Conservation (phyloP, 192 early-diverging fungal species). For the Coemansia sp. region DNA sequence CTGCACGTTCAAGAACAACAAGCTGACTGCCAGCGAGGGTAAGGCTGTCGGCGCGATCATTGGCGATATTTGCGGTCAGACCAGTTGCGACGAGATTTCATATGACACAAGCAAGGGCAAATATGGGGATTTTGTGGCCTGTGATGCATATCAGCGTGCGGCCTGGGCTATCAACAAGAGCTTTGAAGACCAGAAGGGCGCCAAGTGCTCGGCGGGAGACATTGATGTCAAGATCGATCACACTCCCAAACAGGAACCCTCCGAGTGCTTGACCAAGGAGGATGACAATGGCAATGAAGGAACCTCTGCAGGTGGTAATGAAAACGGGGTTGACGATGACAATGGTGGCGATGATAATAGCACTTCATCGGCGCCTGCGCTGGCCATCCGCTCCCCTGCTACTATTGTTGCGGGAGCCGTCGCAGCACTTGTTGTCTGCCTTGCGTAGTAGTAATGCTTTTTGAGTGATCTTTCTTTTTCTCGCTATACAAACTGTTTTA, state of each 20-base stretch:
- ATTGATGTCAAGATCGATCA: background rate
- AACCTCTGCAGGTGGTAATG: background rate
- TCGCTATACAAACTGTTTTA: background rate
- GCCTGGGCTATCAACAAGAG: constrained; percentile 47
- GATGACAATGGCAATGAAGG: background rate
- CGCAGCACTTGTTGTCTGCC: background rate
- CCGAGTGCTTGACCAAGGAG: background rate
- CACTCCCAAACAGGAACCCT: background rate
- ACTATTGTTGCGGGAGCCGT: background rate
- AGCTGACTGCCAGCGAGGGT: constrained; percentile 30
- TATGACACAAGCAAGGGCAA: constrained; percentile 28
- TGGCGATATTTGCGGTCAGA: constrained; percentile 38
- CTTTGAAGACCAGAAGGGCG: background rate
- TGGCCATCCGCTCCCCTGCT: background rate
- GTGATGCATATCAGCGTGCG: constrained; percentile 43
- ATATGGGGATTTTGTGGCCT: constrained; percentile 54
- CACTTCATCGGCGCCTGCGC: background rate
- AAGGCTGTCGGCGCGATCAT: constrained; percentile 31
- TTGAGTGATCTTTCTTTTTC: background rate
- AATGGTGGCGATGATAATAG: background rate
- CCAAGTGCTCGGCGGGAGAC: background rate
- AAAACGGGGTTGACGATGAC: background rate
- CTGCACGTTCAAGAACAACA: constrained; percentile 42
- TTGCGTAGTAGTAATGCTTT: background rate
- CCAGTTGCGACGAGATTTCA: constrained; percentile 40